Conservation (phyloP, 805 yeast genomes). For the Nakazawaea ishiwadae region DNA sequence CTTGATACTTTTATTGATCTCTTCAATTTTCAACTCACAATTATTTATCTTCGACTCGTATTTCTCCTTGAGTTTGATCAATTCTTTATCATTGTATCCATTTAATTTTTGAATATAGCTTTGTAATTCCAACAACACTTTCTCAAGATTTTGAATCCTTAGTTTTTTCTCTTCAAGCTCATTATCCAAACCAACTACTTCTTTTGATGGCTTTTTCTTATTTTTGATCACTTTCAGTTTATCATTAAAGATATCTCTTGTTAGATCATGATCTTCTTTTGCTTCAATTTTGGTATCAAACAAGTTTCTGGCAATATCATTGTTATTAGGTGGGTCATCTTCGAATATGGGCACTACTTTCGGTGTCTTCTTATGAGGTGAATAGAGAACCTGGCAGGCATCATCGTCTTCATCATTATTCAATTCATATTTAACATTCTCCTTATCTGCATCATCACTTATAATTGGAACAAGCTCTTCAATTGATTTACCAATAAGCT, state of each 20-base stretch:
- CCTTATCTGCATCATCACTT: neutral
- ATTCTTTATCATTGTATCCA: slow-evolving; percentile 2
- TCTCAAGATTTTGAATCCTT: slow-evolving; percentile 4
- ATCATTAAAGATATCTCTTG: slow-evolving; percentile 1
- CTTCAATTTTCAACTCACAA: slow-evolving; percentile 1
- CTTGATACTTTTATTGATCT: neutral
- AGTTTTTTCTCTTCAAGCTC: neutral
- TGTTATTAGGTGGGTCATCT: neutral
- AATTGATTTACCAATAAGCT: neutral
- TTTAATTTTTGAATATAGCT: slow-evolving; percentile 3
- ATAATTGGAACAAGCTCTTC: neutral
- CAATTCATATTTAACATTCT: neutral
- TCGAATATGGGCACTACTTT: slow-evolving; percentile 4
- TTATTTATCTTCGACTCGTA: slow-evolving; percentile 1
- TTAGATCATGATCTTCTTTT: neutral
- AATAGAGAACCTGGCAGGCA: slow-evolving; percentile 8
- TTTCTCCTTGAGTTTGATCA: neutral
- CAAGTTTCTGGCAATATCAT: neutral
- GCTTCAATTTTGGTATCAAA: neutral
- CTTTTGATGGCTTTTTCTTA: neutral
- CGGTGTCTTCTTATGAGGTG: slow-evolving; percentile 8
- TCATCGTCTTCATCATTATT: slow-evolving; percentile 2
- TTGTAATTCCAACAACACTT: slow-evolving; percentile 8
- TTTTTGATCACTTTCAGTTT: neutral
- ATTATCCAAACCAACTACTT: neutral